phyloP scores from a whole-genome alignment of 2,329 filamentous ascomycete species.

The Penicillium concentricum region DNA sequence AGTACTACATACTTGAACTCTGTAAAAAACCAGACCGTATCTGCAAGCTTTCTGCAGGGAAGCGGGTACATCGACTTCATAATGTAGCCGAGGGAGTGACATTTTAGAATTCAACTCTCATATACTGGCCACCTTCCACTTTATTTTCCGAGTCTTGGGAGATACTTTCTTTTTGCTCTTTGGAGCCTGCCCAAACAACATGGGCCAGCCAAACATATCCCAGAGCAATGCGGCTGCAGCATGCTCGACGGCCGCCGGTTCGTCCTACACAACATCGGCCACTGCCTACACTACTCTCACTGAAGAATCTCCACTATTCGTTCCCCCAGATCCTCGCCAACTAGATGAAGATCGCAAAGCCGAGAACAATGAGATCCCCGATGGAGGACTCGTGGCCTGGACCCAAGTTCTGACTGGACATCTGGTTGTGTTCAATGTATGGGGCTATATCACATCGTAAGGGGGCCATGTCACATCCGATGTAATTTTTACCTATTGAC shows the following conservation, averaged over 20 bases:
- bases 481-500: not conserved
- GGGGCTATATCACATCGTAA: conserved; percentile 13
- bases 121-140: not conserved
- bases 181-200: not conserved
- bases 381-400: conserved; percentile 34
- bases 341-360: conserved; percentile 3
- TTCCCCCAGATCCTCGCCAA: not conserved
- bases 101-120: not conserved
- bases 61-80: not conserved
- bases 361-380: conserved; percentile 18
- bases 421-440: conserved; percentile 28
- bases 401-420: conserved; percentile 31
- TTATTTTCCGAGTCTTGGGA: not conserved
- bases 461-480: not conserved
- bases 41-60: not conserved
- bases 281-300: not conserved
- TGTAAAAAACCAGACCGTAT: not conserved
- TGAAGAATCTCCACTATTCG: not conserved
- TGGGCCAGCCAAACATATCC: not conserved
- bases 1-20: not conserved
- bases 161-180: not conserved
- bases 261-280: not conserved
- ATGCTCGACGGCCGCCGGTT: not conserved
- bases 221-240: not conserved
- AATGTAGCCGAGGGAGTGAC: not conserved